phyloP scores from a whole-genome alignment of 257 asterid species.

The Sherardia arvensis region DNA sequence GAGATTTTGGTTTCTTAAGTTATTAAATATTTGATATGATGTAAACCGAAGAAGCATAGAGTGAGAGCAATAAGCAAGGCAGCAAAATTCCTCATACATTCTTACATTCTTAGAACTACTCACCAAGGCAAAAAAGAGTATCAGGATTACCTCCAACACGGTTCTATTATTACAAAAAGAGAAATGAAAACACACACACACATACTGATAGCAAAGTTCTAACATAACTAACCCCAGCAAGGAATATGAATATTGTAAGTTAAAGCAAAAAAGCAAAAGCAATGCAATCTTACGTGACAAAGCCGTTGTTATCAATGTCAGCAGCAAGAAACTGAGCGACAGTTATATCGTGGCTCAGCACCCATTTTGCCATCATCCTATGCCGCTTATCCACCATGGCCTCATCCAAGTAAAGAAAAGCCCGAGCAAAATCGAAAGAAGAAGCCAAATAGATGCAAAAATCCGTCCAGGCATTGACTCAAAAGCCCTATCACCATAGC shows the following conservation, averaged over 20 bases:
- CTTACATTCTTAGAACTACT: background rate
- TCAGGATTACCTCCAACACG: background rate
- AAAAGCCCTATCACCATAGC: slow-evolving; percentile 91
- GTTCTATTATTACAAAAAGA: background rate
- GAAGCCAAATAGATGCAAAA: slow-evolving; percentile 93
- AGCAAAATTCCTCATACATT: too few relatives aligned
- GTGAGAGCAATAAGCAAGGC: too few relatives aligned
- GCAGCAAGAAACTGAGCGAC: slow-evolving; percentile 96
- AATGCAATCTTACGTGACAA: slow-evolving; percentile 44
- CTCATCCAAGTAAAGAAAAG: slow-evolving; percentile 95
- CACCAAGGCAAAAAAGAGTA: background rate
- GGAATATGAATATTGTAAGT: slow-evolving; percentile 1
- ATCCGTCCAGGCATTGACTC: slow-evolving; percentile 64
- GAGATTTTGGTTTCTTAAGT: too few relatives aligned
- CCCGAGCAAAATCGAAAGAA: slow-evolving; percentile 94
- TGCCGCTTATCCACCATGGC: slow-evolving; percentile 84
- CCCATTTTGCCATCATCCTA: slow-evolving; percentile 85
- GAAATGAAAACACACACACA: background rate
- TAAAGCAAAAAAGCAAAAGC: slow-evolving; percentile 7
- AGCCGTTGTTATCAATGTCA: slow-evolving; percentile 83
- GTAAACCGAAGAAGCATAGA: too few relatives aligned
- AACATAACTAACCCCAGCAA: background rate
- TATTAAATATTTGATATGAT: too few relatives aligned
- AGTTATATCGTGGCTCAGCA: slow-evolving; percentile 87
- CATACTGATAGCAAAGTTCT: background rate